Evolutionary conservation across 768 basidiomycete species (phyloP).

Genomic region (Dendrothele bispora): DNA sequence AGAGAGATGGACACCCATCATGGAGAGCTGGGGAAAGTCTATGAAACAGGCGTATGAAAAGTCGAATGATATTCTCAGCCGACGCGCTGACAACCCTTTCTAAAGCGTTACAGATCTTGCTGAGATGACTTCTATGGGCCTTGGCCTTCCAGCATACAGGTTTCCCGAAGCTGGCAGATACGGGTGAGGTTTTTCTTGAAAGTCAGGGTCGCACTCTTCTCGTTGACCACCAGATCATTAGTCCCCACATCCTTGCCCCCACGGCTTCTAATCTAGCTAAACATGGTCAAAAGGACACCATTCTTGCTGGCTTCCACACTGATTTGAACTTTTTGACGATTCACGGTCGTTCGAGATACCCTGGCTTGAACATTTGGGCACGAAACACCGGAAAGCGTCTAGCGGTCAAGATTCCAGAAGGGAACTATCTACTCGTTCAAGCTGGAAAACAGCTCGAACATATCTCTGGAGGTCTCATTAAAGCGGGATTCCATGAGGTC

Average conservation of each 20-base stretch:
- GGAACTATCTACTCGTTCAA: conserved; percentile 85
- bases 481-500: conserved; percentile 91
- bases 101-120: conserved; percentile 81
- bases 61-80: background rate
- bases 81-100: conserved; percentile 4
- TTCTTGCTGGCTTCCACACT: conserved; percentile 92
- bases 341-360: conserved; percentile 82
- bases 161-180: conserved; percentile 83
- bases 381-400: conserved; percentile 91
- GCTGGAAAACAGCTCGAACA: conserved; percentile 96
- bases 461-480: conserved; percentile 79
- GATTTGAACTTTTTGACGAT: conserved; percentile 96
- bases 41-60: conserved; percentile 83
- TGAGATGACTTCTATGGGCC: conserved; percentile 83
- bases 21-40: conserved; percentile 84
- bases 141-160: conserved; percentile 67
- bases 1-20: conserved; percentile 64
- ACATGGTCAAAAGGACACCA: conserved; percentile 77
- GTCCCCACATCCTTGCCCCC: conserved; percentile 88
- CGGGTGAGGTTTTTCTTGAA: conserved; percentile 71
- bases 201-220: too few species aligned
- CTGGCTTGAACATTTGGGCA: conserved; percentile 93
- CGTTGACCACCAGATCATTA: conserved; percentile 20
- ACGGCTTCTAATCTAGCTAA: conserved; percentile 89
- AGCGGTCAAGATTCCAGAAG: conserved; percentile 80